Conservation (phyloP, 2,329 filamentous ascomycete species). For the Fusarium longipes region DNA sequence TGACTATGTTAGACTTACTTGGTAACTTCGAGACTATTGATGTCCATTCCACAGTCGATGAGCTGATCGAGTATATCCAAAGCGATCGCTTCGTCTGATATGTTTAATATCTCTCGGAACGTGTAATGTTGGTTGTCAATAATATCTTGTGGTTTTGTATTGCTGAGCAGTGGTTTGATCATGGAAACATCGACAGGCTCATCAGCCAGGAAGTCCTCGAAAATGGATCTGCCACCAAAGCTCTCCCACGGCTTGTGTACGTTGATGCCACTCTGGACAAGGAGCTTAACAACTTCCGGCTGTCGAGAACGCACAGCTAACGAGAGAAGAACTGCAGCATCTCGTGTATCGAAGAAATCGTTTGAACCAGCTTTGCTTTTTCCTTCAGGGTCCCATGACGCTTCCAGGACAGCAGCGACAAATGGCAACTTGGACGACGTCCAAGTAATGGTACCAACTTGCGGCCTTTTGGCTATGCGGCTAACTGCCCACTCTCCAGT, state of each 20-base stretch:
- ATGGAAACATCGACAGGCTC: constrained; percentile 11
- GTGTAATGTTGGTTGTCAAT: constrained; percentile 26
- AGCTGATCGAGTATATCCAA: constrained; percentile 16
- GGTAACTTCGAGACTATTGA: constrained; percentile 21
- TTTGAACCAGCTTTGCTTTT: not conserved
- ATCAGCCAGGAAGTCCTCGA: constrained; percentile 28
- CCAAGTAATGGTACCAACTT: constrained; percentile 9
- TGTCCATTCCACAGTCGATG: constrained; percentile 30
- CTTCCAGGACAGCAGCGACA: constrained; percentile 15
- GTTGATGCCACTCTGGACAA: constrained; percentile 28
- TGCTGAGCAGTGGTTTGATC: constrained; percentile 19
- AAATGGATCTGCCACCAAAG: constrained; percentile 11
- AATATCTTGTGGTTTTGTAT: constrained; percentile 19
- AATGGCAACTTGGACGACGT: constrained; percentile 30
- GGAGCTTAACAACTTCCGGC: constrained; percentile 11
- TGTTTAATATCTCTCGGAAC: constrained; percentile 12
- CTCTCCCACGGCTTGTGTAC: constrained; percentile 12
- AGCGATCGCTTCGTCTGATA: constrained; percentile 4
- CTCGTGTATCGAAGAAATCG: constrained; percentile 10
- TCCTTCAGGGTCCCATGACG: not conserved
- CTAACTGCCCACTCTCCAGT: constrained; percentile 32
- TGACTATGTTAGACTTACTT: not conserved
- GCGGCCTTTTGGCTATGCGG: constrained; percentile 18
- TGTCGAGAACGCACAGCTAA: constrained; percentile 16
- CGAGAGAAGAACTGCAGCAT: constrained; percentile 23